Percentiles rank a stretch among this genome's conserved stretches.
Conservation (phyloP, 2,329 filamentous ascomycete species). For the Beauveria rudraprayagi region DNA sequence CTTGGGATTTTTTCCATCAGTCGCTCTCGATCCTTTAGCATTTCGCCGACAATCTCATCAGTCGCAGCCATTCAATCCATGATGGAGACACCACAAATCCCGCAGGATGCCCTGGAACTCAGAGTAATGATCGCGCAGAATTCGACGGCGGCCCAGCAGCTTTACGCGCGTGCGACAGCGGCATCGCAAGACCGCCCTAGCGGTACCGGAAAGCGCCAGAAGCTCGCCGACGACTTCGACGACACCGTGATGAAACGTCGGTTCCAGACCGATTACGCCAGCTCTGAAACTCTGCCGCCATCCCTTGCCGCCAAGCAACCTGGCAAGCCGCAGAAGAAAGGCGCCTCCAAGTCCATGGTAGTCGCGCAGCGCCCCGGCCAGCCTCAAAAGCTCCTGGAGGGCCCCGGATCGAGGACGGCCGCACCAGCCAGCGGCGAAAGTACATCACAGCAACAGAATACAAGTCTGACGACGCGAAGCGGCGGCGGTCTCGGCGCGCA, state of each 20-base stretch:
- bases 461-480: slow-evolving; percentile 23
- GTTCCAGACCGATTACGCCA: slow-evolving; percentile 66
- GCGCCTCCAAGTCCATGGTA: slow-evolving; percentile 37
- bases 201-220: slow-evolving; percentile 29
- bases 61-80: slow-evolving; percentile 7
- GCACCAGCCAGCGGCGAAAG: slow-evolving; percentile 23
- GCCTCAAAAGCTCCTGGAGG: slow-evolving; percentile 32
- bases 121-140: slow-evolving; percentile 28
- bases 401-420: slow-evolving; percentile 31
- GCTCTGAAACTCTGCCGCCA: slow-evolving; percentile 68
- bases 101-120: slow-evolving; percentile 27
- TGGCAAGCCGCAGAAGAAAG: slow-evolving; percentile 28
- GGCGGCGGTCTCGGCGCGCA: slow-evolving; percentile 14
- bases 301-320: slow-evolving; percentile 74
- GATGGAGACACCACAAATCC: slow-evolving; percentile 28
- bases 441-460: slow-evolving; percentile 17
- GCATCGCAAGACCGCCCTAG: slow-evolving; percentile 9
- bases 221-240: slow-evolving; percentile 27
- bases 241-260: slow-evolving; percentile 35
- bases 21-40: not conserved
- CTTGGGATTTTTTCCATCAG: not conserved
- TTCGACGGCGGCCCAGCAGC: slow-evolving; percentile 23
- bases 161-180: slow-evolving; percentile 23
- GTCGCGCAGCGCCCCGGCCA: slow-evolving; percentile 23
- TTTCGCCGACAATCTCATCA: not conserved